phyloP scores from a whole-genome alignment of 805 yeast species.

The Hanseniaspora vineae region DNA sequence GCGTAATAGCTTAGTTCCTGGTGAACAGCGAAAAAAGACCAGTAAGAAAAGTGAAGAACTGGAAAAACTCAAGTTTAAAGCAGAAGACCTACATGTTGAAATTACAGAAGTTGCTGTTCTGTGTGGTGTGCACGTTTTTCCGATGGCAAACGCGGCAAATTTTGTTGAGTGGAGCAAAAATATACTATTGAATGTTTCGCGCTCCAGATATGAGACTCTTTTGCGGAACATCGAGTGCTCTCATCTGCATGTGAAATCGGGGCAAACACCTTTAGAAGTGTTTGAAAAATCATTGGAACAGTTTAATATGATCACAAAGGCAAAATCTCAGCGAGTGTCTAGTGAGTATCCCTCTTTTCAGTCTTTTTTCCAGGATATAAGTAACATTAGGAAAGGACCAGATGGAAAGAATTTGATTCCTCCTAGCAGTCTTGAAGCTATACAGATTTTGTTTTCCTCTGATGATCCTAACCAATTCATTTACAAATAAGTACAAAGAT shows the following conservation, averaged over 20 bases:
- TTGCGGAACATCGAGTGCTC: conserved; percentile 43
- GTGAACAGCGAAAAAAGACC: conserved; percentile 1
- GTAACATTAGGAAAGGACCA: conserved; percentile 26
- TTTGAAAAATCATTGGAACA: conserved; percentile 40
- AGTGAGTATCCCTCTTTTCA: conserved; percentile 29
- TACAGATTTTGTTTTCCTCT: conserved; percentile 36
- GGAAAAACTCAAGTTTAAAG: conserved; percentile 5
- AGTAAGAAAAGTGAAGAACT: conserved; percentile 7
- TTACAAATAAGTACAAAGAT: not conserved
- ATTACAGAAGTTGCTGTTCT: conserved; percentile 4
- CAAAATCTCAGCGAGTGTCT: conserved; percentile 34
- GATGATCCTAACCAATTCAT: conserved; percentile 35
- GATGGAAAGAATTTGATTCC: conserved; percentile 36
- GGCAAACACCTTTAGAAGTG: conserved; percentile 33
- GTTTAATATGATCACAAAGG: conserved; percentile 43
- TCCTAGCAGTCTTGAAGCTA: conserved; percentile 35
- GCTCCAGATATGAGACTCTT: conserved; percentile 39
- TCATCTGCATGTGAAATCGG: conserved; percentile 46
- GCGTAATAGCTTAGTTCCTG: conserved; percentile 5
- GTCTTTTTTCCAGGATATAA: conserved; percentile 20
- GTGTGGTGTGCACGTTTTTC: conserved; percentile 7
- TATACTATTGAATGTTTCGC: conserved; percentile 42
- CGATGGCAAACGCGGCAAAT: conserved; percentile 28
- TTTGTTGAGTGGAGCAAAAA: conserved; percentile 41
- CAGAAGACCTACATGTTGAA: conserved; percentile 4